These are phyloP conservation scores for Calocybe indica DNA, from an alignment of 768 basidiomycete genomes.

Conservation along the genomic window DNA sequence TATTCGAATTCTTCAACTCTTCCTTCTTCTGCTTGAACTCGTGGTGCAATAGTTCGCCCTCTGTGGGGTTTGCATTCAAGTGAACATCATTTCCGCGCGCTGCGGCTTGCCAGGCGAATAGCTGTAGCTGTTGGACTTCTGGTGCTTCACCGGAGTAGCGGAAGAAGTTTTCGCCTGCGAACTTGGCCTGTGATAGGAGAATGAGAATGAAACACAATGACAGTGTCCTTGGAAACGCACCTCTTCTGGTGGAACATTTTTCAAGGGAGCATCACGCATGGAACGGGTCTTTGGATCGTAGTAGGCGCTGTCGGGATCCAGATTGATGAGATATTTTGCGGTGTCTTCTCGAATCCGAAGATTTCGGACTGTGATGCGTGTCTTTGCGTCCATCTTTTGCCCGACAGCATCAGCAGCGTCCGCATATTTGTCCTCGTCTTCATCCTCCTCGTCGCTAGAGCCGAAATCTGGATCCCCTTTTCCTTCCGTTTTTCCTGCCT, in stretches of 20 bases:
- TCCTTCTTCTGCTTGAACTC: constrained; percentile 94
- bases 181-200: constrained; percentile 52
- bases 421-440: constrained; percentile 97
- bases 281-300: constrained; percentile 99
- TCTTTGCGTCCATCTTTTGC: constrained; percentile 97
- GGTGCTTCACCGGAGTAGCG: constrained; percentile 90
- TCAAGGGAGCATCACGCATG: constrained; percentile 94
- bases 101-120: constrained; percentile 97
- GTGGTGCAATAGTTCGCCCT: constrained; percentile 85
- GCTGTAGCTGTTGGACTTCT: constrained; percentile 85
- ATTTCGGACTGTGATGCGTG: constrained; percentile 96
- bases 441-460: constrained; percentile 92
- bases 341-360: constrained; percentile 98
- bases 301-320: constrained; percentile 93
- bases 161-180: constrained; percentile 96
- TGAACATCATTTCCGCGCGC: constrained; percentile 93
- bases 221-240: constrained; percentile 37
- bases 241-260: constrained; percentile 78
- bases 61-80: constrained; percentile 93
- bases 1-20: constrained; percentile 79
- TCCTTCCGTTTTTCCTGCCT: constrained; percentile 72
- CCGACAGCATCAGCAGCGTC: constrained; percentile 97
- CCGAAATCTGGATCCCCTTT: constrained; percentile 91
- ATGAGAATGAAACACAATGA: constrained; percentile 1
- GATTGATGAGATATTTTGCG: constrained; percentile 95